Evolutionary conservation across 2,329 filamentous ascomycete genomes (phyloP).

Genomic region (Cryphonectria naterciae): DNA sequence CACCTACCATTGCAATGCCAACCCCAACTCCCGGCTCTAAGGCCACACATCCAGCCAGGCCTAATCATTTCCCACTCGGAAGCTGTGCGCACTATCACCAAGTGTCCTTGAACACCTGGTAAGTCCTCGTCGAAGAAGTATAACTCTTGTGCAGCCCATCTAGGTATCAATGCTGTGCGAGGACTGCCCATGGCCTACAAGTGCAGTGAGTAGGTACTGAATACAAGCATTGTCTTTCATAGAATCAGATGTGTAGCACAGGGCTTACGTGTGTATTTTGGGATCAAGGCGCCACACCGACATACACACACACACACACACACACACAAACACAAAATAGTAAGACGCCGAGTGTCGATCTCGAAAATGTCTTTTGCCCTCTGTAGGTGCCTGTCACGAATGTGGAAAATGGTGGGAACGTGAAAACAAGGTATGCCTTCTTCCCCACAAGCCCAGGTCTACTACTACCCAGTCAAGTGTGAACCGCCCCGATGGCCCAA

Average conservation of each 20-base stretch:
- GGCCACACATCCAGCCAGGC: not conserved
- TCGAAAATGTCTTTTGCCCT: not conserved
- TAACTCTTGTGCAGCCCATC: not conserved
- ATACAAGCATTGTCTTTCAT: not conserved
- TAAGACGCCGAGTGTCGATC: not conserved
- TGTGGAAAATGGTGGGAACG: not conserved
- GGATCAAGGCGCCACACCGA: not conserved
- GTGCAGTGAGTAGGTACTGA: no score
- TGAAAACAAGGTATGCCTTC: not conserved
- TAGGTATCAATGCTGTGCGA: constrained; percentile 14
- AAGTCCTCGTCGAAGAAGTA: constrained; percentile 6
- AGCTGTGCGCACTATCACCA: not conserved
- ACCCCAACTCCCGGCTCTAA: not conserved
- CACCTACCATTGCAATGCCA: not conserved
- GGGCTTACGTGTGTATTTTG: constrained; percentile 9
- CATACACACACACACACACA: not conserved
- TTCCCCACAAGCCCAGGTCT: not conserved
- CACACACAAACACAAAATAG: not conserved
- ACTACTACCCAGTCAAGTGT: not conserved
- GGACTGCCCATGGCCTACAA: not conserved
- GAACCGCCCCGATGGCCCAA: not conserved
- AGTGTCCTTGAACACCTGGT: not conserved
- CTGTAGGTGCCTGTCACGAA: not conserved
- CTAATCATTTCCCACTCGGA: not conserved
- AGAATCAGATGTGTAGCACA: constrained; percentile 3